Evolutionary conservation across 192 early-diverging fungal species (phyloP).

Genomic region (Helicostylum pulchrum): DNA sequence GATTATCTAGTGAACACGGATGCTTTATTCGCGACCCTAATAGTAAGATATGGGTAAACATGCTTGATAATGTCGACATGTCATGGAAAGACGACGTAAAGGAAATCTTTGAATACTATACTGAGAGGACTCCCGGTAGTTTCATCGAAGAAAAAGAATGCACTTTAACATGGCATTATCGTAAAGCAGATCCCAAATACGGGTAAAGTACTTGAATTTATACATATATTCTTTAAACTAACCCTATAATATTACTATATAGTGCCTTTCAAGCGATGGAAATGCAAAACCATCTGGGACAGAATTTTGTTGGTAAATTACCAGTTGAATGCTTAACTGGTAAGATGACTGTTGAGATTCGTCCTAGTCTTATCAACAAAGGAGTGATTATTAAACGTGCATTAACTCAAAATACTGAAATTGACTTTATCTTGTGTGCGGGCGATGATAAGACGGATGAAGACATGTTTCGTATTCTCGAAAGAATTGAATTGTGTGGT

Average conservation of each 20-base stretch:
- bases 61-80: slow-evolving; percentile 74
- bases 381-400: slow-evolving; percentile 95
- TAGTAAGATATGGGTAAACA: slow-evolving; percentile 66
- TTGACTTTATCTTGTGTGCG: slow-evolving; percentile 89
- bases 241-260: background rate
- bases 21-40: slow-evolving; percentile 83
- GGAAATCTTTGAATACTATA: slow-evolving; percentile 93
- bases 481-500: background rate
- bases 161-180: slow-evolving; percentile 96
- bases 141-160: slow-evolving; percentile 89
- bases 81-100: slow-evolving; percentile 91
- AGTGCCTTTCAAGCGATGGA: slow-evolving; percentile 94
- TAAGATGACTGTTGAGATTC: slow-evolving; percentile 96
- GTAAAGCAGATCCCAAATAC: slow-evolving; percentile 92
- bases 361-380: slow-evolving; percentile 90
- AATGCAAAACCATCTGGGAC: slow-evolving; percentile 92
- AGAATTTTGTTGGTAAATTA: slow-evolving; percentile 83
- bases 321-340: slow-evolving; percentile 93
- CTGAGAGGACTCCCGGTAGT: slow-evolving; percentile 90
- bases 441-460: slow-evolving; percentile 99
- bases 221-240: background rate
- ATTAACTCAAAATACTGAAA: slow-evolving; percentile 50
- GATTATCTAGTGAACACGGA: slow-evolving; percentile 94
- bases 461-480: slow-evolving; percentile 78
- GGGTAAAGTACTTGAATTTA: slow-evolving; percentile 32